A percentile compares a stretch with the other conserved stretches of the same genome.
phyloP scores from a whole-genome alignment of 495 filamentous ascomycete species.

The Filosporella fistucella region DNA sequence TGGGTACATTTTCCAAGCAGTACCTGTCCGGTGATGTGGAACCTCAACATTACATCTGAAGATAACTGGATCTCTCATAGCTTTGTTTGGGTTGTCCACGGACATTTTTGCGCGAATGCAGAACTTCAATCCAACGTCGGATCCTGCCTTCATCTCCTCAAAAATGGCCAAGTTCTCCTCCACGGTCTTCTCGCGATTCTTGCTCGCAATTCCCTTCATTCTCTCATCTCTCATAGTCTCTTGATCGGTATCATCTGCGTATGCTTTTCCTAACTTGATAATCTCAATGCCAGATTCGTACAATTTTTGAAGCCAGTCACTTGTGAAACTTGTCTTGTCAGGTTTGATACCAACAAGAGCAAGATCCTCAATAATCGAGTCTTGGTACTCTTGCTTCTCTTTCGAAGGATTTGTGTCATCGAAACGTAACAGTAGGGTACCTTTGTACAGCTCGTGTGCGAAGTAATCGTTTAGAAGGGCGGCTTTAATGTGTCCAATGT shows the following conservation, averaged over 20 bases:
- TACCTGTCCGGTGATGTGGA: conserved; percentile 83
- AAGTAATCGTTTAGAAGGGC: conserved; percentile 83
- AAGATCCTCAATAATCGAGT: conserved; percentile 71
- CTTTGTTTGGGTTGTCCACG: conserved; percentile 67
- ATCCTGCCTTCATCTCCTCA: conserved; percentile 73
- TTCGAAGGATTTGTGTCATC: conserved; percentile 82
- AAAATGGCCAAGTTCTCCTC: conserved; percentile 69
- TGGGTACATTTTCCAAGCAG: conserved; percentile 90
- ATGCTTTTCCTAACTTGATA: conserved; percentile 72
- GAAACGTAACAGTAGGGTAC: conserved; percentile 71
- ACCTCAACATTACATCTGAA: conserved; percentile 67
- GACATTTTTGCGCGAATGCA: conserved; percentile 81
- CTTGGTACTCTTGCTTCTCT: conserved; percentile 77
- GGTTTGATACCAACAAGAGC: conserved; percentile 71
- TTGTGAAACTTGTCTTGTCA: conserved; percentile 66
- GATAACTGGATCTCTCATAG: conserved; percentile 77
- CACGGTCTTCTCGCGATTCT: conserved; percentile 57
- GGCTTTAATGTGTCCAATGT: conserved; percentile 80
- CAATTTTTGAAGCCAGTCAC: conserved; percentile 71
- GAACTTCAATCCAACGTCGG: conserved; percentile 61
- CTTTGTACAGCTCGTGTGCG: conserved; percentile 68
- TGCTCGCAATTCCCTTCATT: conserved; percentile 63
- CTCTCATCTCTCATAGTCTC: conserved; percentile 62
- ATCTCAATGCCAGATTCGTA: conserved; percentile 65
- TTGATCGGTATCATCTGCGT: conserved; percentile 75